Conservation (phyloP, 1,284 basidiomycete genomes). For the Apiotrichum mycotoxinovorans region DNA sequence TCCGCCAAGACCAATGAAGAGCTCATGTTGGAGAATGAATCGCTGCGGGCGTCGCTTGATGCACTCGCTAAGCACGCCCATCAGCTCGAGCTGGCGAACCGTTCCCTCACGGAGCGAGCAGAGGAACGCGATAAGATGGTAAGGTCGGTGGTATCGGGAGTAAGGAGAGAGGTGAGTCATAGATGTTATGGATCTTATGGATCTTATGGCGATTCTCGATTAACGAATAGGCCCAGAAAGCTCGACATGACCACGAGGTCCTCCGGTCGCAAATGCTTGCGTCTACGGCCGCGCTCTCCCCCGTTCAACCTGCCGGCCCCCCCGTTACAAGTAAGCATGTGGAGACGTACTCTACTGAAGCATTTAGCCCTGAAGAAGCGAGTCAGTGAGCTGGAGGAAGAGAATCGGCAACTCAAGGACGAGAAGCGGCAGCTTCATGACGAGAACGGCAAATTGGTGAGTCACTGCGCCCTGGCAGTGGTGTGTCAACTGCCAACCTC, state of each 20-base stretch:
- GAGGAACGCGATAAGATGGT: conserved; percentile 41
- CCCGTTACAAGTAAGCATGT: neutral
- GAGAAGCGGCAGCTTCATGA: conserved; percentile 20
- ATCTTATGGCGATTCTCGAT: neutral
- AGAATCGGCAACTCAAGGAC: conserved; percentile 51
- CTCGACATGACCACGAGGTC: conserved; percentile 33
- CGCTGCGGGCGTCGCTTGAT: conserved; percentile 44
- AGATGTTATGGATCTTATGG: too few relatives aligned
- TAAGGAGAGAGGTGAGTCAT: conserved; percentile 40
- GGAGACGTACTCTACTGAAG: neutral
- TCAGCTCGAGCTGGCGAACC: conserved; percentile 34
- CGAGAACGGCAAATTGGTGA: conserved; percentile 38
- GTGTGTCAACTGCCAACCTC: too few relatives aligned
- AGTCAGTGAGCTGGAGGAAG: conserved; percentile 73
- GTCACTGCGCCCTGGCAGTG: neutral
- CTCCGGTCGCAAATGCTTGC: conserved; percentile 38
- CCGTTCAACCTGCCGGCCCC: neutral
- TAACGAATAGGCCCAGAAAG: conserved; percentile 26
- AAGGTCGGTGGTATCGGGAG: conserved; percentile 36
- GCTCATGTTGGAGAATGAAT: conserved; percentile 46
- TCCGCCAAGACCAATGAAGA: conserved; percentile 48
- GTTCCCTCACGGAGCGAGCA: conserved; percentile 23
- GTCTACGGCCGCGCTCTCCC: conserved; percentile 7
- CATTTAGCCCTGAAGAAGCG: conserved; percentile 10
- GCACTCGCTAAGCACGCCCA: conserved; percentile 43